Conservation (phyloP, 1,139 yeast genomes). For the Nematodospora anomalae region DNA sequence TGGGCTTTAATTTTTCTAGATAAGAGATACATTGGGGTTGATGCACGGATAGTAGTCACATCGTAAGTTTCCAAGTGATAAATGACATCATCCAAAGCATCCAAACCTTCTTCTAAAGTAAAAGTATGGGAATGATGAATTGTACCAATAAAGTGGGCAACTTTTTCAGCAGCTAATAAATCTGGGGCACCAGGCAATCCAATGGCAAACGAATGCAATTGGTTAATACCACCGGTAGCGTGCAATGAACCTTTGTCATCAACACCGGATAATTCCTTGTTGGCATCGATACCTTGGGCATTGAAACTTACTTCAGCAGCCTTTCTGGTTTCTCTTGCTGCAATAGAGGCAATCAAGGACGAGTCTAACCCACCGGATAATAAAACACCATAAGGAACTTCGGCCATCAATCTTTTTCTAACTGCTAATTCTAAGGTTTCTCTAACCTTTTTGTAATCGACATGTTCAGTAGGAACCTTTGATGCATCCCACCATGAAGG, state of each 20-base stretch:
- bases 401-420: constrained; percentile 98
- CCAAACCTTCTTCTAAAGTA: constrained; percentile 94
- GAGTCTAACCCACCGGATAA: constrained; percentile 97
- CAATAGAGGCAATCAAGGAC: constrained; percentile 92
- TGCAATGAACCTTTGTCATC: constrained; percentile 84
- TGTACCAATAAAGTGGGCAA: constrained; percentile 92
- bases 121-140: constrained; percentile 97
- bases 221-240: constrained; percentile 69
- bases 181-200: constrained; percentile 99
- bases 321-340: constrained; percentile 89
- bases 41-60: constrained; percentile 97
- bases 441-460: constrained; percentile 71
- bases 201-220: constrained; percentile 92
- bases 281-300: constrained; percentile 48
- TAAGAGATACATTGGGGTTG: constrained; percentile 96
- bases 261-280: constrained; percentile 80
- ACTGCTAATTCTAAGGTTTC: constrained; percentile 89
- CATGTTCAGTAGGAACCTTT: constrained; percentile 70
- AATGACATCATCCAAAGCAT: constrained; percentile 91
- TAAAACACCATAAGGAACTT: constrained; percentile 96
- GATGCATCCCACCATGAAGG: constrained; percentile 94
- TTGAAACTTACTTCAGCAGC: constrained; percentile 69
- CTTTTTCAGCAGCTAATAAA: constrained; percentile 92
- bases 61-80: constrained; percentile 96
- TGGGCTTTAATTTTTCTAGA: constrained; percentile 98